Percentiles rank a stretch among this genome's conserved stretches.
Evolutionary conservation across 768 basidiomycete genomes (phyloP).

Genomic region (Suillus ampliporus): DNA sequence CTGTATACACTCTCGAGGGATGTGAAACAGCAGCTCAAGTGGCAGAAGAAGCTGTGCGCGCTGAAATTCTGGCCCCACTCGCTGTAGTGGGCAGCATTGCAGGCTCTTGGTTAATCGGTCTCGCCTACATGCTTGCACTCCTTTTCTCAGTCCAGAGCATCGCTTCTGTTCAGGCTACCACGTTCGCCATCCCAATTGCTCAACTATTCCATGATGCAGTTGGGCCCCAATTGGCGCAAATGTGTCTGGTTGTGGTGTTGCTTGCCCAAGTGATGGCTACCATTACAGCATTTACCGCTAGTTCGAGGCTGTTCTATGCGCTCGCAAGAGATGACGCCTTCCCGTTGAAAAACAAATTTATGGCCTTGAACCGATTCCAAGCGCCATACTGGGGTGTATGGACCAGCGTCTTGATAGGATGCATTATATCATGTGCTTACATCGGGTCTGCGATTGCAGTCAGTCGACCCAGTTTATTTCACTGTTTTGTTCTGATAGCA

Average conservation of each 20-base stretch:
- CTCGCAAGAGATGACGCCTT: conserved; percentile 59
- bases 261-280: conserved; percentile 62
- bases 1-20: conserved; percentile 65
- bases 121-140: conserved; percentile 62
- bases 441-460: conserved; percentile 62
- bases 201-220: conserved; percentile 63
- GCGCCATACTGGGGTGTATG: conserved; percentile 62
- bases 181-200: conserved; percentile 61
- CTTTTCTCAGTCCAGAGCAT: conserved; percentile 63
- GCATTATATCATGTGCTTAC: conserved; percentile 61
- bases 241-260: conserved; percentile 56
- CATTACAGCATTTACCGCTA: conserved; percentile 62
- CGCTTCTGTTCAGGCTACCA: conserved; percentile 51
- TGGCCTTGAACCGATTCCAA: conserved; percentile 56
- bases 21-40: conserved; percentile 68
- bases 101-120: conserved; percentile 62
- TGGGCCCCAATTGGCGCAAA: conserved; percentile 48
- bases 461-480: conserved; percentile 23
- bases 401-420: conserved; percentile 57
- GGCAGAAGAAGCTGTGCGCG: conserved; percentile 61
- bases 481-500: background rate
- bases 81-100: conserved; percentile 59
- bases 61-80: conserved; percentile 60
- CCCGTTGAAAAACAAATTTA: conserved; percentile 51
- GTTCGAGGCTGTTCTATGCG: conserved; percentile 61